These are phyloP conservation scores for Nyctanthes arbortristis DNA, from an alignment of 257 asterid genomes.

Conservation along the genomic window DNA sequence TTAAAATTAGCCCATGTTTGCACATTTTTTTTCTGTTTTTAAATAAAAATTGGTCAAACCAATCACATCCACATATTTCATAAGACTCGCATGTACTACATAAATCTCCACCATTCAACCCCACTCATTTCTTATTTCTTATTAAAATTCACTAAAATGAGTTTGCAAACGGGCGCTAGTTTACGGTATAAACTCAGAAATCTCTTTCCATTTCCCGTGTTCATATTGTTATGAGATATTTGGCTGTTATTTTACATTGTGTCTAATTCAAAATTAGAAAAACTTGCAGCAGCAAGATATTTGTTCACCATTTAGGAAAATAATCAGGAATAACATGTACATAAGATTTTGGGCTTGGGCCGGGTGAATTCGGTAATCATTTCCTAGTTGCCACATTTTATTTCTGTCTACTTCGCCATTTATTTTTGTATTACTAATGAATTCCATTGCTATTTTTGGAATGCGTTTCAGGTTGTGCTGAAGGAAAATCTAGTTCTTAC, in stretches of 20 bases:
- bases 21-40: too few species aligned
- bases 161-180: too few species aligned
- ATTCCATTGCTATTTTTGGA: conserved; percentile 25
- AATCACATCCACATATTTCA: too few species aligned
- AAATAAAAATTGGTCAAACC: too few species aligned
- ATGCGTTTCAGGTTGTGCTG: conserved; percentile 76
- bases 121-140: too few species aligned
- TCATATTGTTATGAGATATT: too few species aligned
- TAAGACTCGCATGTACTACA: too few species aligned
- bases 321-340: background rate
- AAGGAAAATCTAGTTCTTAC: conserved; percentile 92
- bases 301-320: conserved; percentile 12
- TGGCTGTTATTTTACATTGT: conserved; percentile 13
- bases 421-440: conserved; percentile 23
- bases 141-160: too few species aligned
- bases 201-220: too few species aligned
- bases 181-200: too few species aligned
- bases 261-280: conserved; percentile 11
- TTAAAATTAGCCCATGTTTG: too few species aligned
- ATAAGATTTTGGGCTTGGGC: background rate
- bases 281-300: conserved; percentile 26
- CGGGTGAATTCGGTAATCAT: background rate
- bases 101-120: too few species aligned
- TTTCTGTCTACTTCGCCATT: background rate
- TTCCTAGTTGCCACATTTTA: background rate